Percentiles rank a stretch among this genome's conserved stretches.
Evolutionary conservation across 225 moss, liverwort and hornwort species (phyloP).

Genomic region (Sphagnum contortum): DNA sequence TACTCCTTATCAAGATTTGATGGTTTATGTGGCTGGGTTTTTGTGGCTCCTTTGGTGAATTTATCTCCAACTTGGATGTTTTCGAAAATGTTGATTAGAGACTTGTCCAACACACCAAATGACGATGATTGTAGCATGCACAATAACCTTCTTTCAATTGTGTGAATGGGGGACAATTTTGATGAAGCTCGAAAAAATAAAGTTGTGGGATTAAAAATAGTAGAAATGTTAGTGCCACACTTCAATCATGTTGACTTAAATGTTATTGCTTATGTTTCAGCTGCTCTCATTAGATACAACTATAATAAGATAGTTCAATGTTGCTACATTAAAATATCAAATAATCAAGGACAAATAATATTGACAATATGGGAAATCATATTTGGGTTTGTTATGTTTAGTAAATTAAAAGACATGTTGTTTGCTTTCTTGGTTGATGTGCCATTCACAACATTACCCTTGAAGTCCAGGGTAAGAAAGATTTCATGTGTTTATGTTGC

Average conservation of each 20-base stretch:
- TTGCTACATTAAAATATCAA: too few relatives aligned
- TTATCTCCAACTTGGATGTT: background rate
- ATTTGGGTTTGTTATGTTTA: too few relatives aligned
- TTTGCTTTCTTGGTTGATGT: too few relatives aligned
- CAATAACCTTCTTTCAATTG: background rate
- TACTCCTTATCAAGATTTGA: slow-evolving; percentile 28
- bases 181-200: slow-evolving; percentile 37
- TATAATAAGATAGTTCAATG: too few relatives aligned
- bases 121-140: too few relatives aligned
- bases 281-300: slow-evolving; percentile 32
- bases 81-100: too few relatives aligned
- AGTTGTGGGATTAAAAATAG: slow-evolving; percentile 18
- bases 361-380: too few relatives aligned
- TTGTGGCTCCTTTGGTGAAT: slow-evolving; percentile 18
- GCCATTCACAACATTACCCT: slow-evolving; percentile 25
- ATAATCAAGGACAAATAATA: too few relatives aligned
- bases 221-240: slow-evolving; percentile 28
- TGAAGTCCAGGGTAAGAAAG: slow-evolving; percentile 39
- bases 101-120: too few relatives aligned
- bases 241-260: slow-evolving; percentile 27
- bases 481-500: too few relatives aligned
- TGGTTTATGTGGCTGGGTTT: slow-evolving; percentile 63
- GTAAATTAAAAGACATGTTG: too few relatives aligned
- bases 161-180: slow-evolving; percentile 28
- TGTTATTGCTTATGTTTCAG: slow-evolving; percentile 41